These are phyloP conservation scores for Phytophthora citrophthora DNA, from an alignment of 352 stramenopile species.

Conservation along the genomic window DNA sequence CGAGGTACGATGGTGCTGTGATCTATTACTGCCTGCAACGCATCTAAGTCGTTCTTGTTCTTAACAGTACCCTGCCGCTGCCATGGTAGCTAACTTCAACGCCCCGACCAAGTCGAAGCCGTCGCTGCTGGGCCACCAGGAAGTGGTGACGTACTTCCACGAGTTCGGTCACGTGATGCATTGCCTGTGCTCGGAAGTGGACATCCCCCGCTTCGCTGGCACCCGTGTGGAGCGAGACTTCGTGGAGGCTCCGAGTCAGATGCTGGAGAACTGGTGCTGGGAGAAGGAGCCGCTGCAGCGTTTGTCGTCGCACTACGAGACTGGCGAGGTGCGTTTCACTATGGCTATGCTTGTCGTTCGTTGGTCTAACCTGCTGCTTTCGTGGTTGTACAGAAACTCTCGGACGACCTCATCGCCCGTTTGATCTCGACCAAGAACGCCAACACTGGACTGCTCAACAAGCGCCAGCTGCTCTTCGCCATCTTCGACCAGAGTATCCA, in stretches of 20 bases:
- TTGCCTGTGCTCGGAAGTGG: conserved; percentile 84
- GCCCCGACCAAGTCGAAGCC: conserved; percentile 78
- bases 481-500: conserved; percentile 90
- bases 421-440: conserved; percentile 91
- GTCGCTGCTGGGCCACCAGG: conserved; percentile 79
- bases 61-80: conserved; percentile 67
- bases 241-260: conserved; percentile 91
- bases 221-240: conserved; percentile 88
- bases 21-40: background rate
- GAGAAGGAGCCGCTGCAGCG: conserved; percentile 85
- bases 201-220: conserved; percentile 80
- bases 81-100: conserved; percentile 93
- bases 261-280: conserved; percentile 94
- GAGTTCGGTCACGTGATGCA: conserved; percentile 93
- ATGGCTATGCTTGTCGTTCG: background rate
- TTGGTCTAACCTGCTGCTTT: conserved; percentile 13
- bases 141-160: conserved; percentile 92
- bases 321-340: conserved; percentile 47
- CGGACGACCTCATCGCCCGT: conserved; percentile 77
- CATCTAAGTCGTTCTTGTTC: conserved; percentile 12
- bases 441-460: conserved; percentile 81
- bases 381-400: conserved; percentile 60
- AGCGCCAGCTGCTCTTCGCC: conserved; percentile 83
- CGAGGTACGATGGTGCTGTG: conserved; percentile 36
- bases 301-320: conserved; percentile 87